Evolutionary conservation across 2,329 filamentous ascomycete species (phyloP), one percentile per base, ranked within the genome.

Genomic region (Neonectria hederae): DNA sequence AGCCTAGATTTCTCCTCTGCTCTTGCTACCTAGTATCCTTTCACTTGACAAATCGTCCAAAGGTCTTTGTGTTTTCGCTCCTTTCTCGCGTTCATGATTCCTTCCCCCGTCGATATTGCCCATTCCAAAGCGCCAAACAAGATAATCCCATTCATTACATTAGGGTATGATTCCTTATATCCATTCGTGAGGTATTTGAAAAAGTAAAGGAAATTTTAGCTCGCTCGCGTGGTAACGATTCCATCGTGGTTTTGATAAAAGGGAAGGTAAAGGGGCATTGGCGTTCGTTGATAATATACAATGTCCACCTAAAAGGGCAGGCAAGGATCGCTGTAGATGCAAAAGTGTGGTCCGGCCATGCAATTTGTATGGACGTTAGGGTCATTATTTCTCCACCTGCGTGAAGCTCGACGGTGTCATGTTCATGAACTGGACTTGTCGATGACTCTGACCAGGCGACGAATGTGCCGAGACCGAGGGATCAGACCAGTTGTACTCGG

Each of bases 401-500:
- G 65, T 66, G 59, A 78, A 77, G 62, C 56, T 75, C 7, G 72
- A 71, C 5, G 75, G 68, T 9, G 76, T 77, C 71, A 80, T 76
- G 68, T 76, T 77, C 73, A 77, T 78, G 55, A 79, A 80, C 48
- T 78, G 75, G 42, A 75, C 72, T 22, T 76, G 73, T 32, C 68
- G 72, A 55, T 73, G 67, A 66, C 59, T 73, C 59, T 77, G 75
- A 10, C 72, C 74, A 4, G 77, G 75, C 13, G 79, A 80, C 2
- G 76, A 71, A 49, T 76, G 76, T 30, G 74, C 68, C 7, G 76
- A 74, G 26, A 79, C 59, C 1, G 82, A 79, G 38, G 82, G 79
- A 45, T 82, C 79, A 5, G 85, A 81, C 80, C 86, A 87, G 69
- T 83, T 82, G 70, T 84, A 87, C 65, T 87, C 84, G 17, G 81